A percentile compares a stretch with the other conserved stretches of the same genome.
These are phyloP conservation scores for Aspergillus pseudoglaucus DNA, from an alignment of 2,329 filamentous ascomycete species.

Conservation along the genomic window DNA sequence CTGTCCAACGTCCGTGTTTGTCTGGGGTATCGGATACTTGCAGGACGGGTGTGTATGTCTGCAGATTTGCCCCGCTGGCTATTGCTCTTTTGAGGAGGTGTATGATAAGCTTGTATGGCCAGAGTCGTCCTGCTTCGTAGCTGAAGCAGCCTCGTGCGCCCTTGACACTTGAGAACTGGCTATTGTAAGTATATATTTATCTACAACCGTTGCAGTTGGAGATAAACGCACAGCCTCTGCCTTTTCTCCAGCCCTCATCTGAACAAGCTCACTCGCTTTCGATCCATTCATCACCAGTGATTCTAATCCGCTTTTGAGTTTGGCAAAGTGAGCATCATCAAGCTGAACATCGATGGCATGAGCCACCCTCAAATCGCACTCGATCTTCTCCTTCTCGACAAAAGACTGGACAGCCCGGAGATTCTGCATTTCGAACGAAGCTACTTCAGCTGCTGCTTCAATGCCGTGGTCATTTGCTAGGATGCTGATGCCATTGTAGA, in stretches of 20 bases:
- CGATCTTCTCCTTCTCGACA: constrained; percentile 35
- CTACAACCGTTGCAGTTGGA: too few relatives aligned
- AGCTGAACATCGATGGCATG: constrained; percentile 35
- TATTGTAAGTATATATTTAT: background rate
- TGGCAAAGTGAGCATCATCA: constrained; percentile 22
- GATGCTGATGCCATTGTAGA: constrained; percentile 32
- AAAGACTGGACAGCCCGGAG: constrained; percentile 34
- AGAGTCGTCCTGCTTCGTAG: constrained; percentile 28
- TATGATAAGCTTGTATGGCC: constrained; percentile 74
- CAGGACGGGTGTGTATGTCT: constrained; percentile 46
- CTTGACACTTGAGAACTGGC: constrained; percentile 32
- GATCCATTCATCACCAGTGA: constrained; percentile 20
- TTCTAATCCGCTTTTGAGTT: constrained; percentile 24
- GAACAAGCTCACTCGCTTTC: constrained; percentile 21
- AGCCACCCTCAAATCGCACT: constrained; percentile 38
- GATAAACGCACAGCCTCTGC: constrained; percentile 18
- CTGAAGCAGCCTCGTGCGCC: constrained; percentile 29
- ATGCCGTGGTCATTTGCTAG: constrained; percentile 27
- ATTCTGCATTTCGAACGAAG: constrained; percentile 36
- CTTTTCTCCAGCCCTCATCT: constrained; percentile 13
- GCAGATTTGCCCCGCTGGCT: constrained; percentile 43
- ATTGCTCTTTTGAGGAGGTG: constrained; percentile 60
- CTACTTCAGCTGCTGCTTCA: constrained; percentile 32
- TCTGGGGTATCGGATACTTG: constrained; percentile 19
- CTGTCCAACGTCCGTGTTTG: constrained; percentile 45